Base-by-base conservation (phyloP, 306 rosid genomes). In the Hylodesmum podocarpum region DNA sequence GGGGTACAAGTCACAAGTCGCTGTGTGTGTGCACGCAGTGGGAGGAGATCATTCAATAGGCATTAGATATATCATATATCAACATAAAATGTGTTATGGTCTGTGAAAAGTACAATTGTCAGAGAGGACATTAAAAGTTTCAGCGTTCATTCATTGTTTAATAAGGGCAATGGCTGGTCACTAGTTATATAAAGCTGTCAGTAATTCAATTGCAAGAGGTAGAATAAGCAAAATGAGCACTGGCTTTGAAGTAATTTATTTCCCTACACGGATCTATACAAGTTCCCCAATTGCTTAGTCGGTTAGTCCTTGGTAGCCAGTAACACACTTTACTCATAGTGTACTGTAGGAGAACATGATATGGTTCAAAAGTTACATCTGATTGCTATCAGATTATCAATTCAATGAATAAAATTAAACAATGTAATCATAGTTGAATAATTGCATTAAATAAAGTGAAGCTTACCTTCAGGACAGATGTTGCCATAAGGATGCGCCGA, bases 401-500 rank as follows among this genome's bases (percentile, higher is more conserved):
- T 39, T 67, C 28, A 59, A 41, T 8, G 13, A 71, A 68, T 19
- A 27, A 46, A 63, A 75, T 0, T 11, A 19, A 46, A 22, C 21
- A 80, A 80, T 3, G 15, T 25, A 59, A 49, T 58, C 34, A 16
- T 16, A 76, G 49, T 40, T 76, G 10, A 59, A 11, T 25, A 77
- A 72, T 51, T 31, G 57, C 31, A 67, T 73, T 66, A 46, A 50
- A 77, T 18, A 53, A 25, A 37, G 69, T 33, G 44, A 77, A 77
- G 76, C 97, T 90, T 85, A 78, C 99, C 97, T 90, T 95, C 0
- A 95, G 96, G 57, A 95, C 99, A 78, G 99, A 92, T 67, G 99
- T 92, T 64, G 97, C 99, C 99, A 95, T 89, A 78, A 95, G 94
- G 81, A 95, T 90, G 36, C 99, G 97, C 8, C 97, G 99, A 66